These are phyloP conservation scores for Haplosporangium gracile DNA, from an alignment of 192 early-diverging fungal genomes.

Conservation along the genomic window DNA sequence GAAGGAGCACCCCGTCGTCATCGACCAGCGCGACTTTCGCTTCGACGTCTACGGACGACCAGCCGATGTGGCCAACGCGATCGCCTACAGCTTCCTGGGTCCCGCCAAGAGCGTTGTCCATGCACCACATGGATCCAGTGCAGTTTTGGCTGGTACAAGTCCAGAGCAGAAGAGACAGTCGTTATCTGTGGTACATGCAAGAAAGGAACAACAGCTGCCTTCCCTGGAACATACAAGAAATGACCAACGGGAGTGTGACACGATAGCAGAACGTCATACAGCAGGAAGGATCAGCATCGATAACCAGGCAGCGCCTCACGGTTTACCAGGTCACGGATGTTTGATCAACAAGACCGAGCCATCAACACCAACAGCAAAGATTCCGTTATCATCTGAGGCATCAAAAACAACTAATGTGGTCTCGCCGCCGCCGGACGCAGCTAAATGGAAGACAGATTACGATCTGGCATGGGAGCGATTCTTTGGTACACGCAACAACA, in stretches of 20 bases:
- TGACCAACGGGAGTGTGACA: neutral
- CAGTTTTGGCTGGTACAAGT: neutral
- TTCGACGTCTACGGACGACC: slow-evolving; percentile 35
- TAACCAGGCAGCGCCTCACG: neutral
- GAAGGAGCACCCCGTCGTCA: slow-evolving; percentile 24
- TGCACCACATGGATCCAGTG: neutral
- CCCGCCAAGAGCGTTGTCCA: no score
- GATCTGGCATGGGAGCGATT: slow-evolving; percentile 10
- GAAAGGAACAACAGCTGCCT: neutral
- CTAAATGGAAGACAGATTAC: slow-evolving; percentile 17
- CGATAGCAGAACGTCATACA: neutral
- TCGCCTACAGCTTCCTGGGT: neutral
- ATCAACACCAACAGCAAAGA: neutral
- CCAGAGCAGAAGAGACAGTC: neutral
- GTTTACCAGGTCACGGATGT: neutral
- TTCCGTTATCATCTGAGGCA: neutral
- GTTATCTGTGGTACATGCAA: neutral
- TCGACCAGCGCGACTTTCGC: slow-evolving; percentile 20
- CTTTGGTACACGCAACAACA: neutral
- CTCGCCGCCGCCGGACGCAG: neutral
- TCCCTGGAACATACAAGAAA: neutral
- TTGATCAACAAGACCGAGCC: neutral
- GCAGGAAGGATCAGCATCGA: neutral
- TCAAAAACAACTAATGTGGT: neutral
- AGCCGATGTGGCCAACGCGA: slow-evolving; percentile 12